Base-by-base conservation (phyloP, 2,329 filamentous ascomycete genomes). In the Lasiodiplodia theobromae region DNA sequence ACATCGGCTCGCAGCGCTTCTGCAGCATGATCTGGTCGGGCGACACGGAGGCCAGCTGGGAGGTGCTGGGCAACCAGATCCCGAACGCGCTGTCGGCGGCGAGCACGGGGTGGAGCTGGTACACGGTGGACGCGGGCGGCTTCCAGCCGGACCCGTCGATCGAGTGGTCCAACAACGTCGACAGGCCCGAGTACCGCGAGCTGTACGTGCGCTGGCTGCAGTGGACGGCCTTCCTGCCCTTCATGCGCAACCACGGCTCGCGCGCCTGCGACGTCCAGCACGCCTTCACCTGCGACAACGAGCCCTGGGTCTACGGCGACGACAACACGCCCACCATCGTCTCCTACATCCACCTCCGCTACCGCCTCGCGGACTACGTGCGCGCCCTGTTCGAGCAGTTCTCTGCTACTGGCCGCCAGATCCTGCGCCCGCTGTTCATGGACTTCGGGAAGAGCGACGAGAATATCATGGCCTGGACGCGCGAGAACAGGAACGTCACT, bases 391-490 rank as follows among this genome's bases (percentile, higher is more conserved):
- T 82, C 70, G 54, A 73, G 40, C 72, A 78, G 69, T 76, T 81
- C 71, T 70, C 77, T 52, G 37, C 72, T 67, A 74, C 74, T 14
- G 77, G 79, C 3, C 66, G 76, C 1, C 76, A 77, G 72, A 80
- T 81, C 14, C 77, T 81, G 77, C 71, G 79, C 0, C 78, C 79
- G 0, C 70, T 81, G 56, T 81, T 76, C 44, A 79, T 81, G 78
- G 79, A 81, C 62, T 81, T 80, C 49, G 72, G 74, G 44, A 69
- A 67, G 11, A 75, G 74, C 0, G 79, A 81, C 68, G 69, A 72
- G 2, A 72, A 71, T 67, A 70, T 77, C 28, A 12, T 49, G 1
- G 40, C 68, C 10, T 67, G 71, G 70, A 77, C 77, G 1, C 67
- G 49, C 21, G 68, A 67, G 16, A 80, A 79, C 66, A 73, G 66